Conservation (phyloP, 345 rosid genomes). For the Brassica nigra region DNA sequence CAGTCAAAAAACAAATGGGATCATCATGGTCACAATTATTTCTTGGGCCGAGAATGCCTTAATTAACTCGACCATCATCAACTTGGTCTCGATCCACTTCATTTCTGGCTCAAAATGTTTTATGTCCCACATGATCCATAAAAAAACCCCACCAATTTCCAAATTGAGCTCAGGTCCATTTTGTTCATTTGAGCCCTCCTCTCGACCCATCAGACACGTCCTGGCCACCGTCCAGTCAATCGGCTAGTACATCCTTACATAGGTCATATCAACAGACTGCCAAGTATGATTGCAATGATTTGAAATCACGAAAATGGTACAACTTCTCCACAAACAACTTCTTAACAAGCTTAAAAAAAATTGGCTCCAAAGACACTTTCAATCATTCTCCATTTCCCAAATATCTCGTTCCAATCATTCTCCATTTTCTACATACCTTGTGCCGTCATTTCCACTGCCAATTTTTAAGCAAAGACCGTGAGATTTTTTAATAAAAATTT, state of each 20-base stretch:
- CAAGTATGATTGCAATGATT: not conserved
- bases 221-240: not conserved
- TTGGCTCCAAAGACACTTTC: not conserved
- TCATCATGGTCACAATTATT: not conserved
- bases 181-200: not conserved
- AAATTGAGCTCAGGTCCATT: not conserved
- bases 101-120: not conserved
- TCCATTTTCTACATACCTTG: too few relatives aligned
- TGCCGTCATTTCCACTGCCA: not conserved
- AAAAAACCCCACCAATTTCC: not conserved
- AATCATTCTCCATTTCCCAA: not conserved
- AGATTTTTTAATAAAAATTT: not conserved
- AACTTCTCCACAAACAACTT: not conserved
- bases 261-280: not conserved
- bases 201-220: not conserved
- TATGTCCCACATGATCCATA: not conserved
- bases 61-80: not conserved
- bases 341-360: not conserved
- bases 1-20: not conserved
- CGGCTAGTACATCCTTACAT: not conserved
- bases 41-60: not conserved
- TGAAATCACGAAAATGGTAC: not conserved
- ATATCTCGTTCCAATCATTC: not conserved
- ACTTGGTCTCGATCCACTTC: not conserved
- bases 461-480: not conserved